These are phyloP conservation scores for Tylopilus vinaceipallidus DNA, from an alignment of 768 basidiomycete species.

Conservation along the genomic window DNA sequence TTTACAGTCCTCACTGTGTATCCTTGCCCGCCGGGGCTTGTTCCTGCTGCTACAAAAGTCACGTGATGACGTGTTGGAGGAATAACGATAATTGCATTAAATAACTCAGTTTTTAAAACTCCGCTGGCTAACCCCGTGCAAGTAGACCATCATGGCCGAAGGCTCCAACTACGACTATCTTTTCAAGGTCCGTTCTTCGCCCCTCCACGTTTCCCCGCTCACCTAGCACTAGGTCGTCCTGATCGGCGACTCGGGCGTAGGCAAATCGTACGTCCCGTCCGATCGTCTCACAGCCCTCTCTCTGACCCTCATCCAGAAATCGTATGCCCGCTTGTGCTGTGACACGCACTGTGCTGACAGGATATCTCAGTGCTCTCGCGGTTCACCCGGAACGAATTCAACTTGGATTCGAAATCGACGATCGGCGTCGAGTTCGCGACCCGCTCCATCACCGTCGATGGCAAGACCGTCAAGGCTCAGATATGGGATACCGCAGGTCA, in stretches of 20 bases:
- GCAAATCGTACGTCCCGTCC: background rate
- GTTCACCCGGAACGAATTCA: conserved; percentile 99
- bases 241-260: conserved; percentile 85
- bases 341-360: conserved; percentile 5
- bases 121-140: conserved; percentile 23
- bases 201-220: background rate
- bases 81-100: no score
- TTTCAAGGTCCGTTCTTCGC: conserved; percentile 74
- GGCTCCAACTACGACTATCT: conserved; percentile 97
- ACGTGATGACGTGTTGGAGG: no score
- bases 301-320: conserved; percentile 26
- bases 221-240: conserved; percentile 74
- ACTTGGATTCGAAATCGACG: conserved; percentile 97
- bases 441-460: conserved; percentile 91
- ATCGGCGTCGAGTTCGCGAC: conserved; percentile 99
- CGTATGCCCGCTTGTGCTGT: conserved; percentile 22
- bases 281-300: background rate
- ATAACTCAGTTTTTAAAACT: conserved; percentile 32
- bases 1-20: no score
- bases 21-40: no score
- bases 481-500: conserved; percentile 99
- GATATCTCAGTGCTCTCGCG: conserved; percentile 83
- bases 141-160: conserved; percentile 65
- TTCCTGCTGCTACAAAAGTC: no score
- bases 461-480: conserved; percentile 96